These are phyloP conservation scores for Lachancea thermotolerans DNA, from an alignment of 805 yeast species.

Conservation along the genomic window DNA sequence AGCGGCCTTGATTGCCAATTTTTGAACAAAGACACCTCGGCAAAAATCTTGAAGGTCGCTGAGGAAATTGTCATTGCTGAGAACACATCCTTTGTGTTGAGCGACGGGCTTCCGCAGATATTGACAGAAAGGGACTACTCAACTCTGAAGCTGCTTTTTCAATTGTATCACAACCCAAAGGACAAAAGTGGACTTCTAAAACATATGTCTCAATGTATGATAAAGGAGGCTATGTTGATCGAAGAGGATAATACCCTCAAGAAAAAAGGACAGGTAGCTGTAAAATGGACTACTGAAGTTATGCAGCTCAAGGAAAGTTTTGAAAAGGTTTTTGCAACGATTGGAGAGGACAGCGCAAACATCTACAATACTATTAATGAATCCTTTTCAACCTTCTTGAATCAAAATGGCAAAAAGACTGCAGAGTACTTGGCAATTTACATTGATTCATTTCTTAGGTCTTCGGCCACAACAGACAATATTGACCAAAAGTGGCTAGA, in stretches of 20 bases:
- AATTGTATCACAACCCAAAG: constrained; percentile 1
- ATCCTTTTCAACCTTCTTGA: constrained; percentile 57
- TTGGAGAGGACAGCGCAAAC: constrained; percentile 44
- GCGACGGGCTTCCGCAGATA: constrained; percentile 1
- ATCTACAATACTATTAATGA: constrained; percentile 51
- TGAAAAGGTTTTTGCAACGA: constrained; percentile 38
- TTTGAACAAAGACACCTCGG: constrained; percentile 19
- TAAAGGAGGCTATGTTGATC: constrained; percentile 12
- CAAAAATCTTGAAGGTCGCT: constrained; percentile 16
- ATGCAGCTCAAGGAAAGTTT: constrained; percentile 46
- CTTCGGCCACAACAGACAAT: constrained; percentile 32
- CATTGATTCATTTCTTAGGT: constrained; percentile 49
- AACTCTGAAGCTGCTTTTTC: constrained; percentile 1
- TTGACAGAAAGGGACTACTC: constrained; percentile 1
- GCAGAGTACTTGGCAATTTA: constrained; percentile 52
- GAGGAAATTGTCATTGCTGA: constrained; percentile 22
- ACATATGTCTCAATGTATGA: constrained; percentile 12
- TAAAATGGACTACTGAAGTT: constrained; percentile 59
- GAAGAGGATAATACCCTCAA: constrained; percentile 16
- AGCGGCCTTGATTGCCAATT: constrained; percentile 31
- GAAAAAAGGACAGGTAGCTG: constrained; percentile 46
- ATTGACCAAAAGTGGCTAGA: constrained; percentile 37
- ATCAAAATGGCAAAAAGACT: constrained; percentile 36
- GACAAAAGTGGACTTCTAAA: constrained; percentile 7
- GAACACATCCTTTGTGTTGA: constrained; percentile 4